Base-by-base conservation (phyloP, 2,329 filamentous ascomycete genomes). In the Ceratocystis ficicola region DNA sequence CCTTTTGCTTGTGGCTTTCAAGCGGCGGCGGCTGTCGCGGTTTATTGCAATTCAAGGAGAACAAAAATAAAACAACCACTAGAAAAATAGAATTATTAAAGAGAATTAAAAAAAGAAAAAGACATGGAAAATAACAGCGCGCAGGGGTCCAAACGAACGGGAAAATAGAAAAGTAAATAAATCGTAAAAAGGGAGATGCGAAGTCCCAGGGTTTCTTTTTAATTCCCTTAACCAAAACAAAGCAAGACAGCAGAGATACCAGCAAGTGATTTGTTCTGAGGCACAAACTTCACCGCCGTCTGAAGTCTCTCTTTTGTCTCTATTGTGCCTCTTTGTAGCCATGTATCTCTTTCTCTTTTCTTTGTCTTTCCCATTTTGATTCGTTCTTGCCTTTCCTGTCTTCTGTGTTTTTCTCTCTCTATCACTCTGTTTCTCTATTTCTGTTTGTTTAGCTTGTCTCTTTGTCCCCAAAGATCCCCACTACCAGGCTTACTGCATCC, bases 91-190 rank as follows among this genome's bases (percentile, higher is more conserved):
- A 57, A 57, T 30, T 5, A 57, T 6, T 30, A 57, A n/a, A 57
- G 28, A n/a, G 17, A 57, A 41, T 41, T 36, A 36, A 41, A 52
- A 52, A 52, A 52, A n/a, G 22, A 20, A 52, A 50, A 50, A 50
- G 20, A 50, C n/a, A 57, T 28, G 28, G 50, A 57, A 57, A 57
- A 57, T 17, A 50, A 50, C 7, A 30, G 30, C 52, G 48, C 48
- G 48, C 48, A 22, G 48, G 48, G 48, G 22, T 50, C 20, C 48
- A 25, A 25, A 41, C 25, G 48, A 50, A 50, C 7, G 12, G 12
- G 36, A 48, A 50, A 50, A 22, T 22, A 50, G 8, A 50, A 50
- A 50, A 50, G 48, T 50, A 50, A 50, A 50, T 50, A 50, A 50
- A 50, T 4, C 7, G 22, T 10, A 50, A 20, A 50, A 25, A 50